These are phyloP conservation scores for Aspergillus avenaceus DNA, from an alignment of 495 filamentous ascomycete species.

Conservation along the genomic window DNA sequence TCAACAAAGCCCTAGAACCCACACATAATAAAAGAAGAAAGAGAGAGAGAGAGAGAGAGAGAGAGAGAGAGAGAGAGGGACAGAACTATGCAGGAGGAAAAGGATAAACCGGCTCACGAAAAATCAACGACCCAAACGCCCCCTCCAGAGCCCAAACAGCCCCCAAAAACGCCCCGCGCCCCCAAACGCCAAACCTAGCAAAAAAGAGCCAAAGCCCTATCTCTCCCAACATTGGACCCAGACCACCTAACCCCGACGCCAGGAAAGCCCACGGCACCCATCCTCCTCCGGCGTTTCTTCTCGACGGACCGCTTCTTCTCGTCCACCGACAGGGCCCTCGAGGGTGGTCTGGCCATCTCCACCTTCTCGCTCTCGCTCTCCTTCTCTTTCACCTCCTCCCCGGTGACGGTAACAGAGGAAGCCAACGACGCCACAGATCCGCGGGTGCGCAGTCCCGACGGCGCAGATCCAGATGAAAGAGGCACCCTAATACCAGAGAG, in stretches of 20 bases:
- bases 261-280: background rate
- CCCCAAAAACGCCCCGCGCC: too few relatives aligned
- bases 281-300: background rate
- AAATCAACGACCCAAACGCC: too few relatives aligned
- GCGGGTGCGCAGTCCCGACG: background rate
- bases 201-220: slow-evolving; percentile 15
- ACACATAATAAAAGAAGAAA: too few relatives aligned
- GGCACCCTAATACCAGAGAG: slow-evolving; percentile 5
- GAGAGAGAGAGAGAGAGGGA: too few relatives aligned
- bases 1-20: too few relatives aligned
- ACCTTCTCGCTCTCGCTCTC: background rate
- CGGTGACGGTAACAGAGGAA: background rate
- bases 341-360: too few relatives aligned
- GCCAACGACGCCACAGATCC: background rate
- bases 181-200: slow-evolving; percentile 18
- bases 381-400: background rate
- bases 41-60: too few relatives aligned
- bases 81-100: too few relatives aligned
- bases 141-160: too few relatives aligned
- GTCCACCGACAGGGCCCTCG: too few relatives aligned
- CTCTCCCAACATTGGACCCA: background rate
- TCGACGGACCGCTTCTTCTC: background rate
- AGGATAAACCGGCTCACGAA: too few relatives aligned
- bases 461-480: background rate
- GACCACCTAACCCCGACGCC: background rate